Base-by-base conservation (phyloP, 495 filamentous ascomycete species). In the Penicillium malachiteum region DNA sequence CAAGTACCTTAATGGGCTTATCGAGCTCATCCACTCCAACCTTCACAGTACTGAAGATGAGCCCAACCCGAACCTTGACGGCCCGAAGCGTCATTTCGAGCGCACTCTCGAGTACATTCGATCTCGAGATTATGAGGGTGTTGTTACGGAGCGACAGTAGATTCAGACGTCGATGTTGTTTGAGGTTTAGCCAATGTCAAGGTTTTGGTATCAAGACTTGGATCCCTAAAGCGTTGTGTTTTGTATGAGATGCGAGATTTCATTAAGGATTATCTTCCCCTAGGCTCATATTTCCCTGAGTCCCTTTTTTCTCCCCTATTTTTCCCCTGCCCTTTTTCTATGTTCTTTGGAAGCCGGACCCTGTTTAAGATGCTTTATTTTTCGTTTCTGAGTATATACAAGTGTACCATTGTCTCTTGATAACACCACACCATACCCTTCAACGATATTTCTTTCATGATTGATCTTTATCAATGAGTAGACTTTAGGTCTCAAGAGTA, bases 21-120 rank as follows among this genome's bases (percentile, higher is more conserved):
- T 98, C 64, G 94, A 98, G 76, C 84, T 98, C 54, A 97, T 98
- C 58, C 92, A 98, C 71, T 95, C 90, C 11, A 97, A 97, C 66
- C 81, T 97, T 17, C 86, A 87, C 58, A 92, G 87, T 54, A 90
- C 88, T 63, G 87, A 94, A 60, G 72, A 73, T 5, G 75, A 77
- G 40, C 67, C 71, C 7, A 92, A 92, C 64, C 85, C 87, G 10
- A 83, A 86, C 4, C 81, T 96, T 14, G 95, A 97, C 59, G 87
- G 82, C 34, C 95, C 95, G 33, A 87, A 84, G 70, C 86, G 87
- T 60, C 95, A 98, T 72, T 98, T 98, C 75, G 80, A 93, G 71
- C 85, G 94, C 48, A 97, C 93, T 3, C 75, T 98, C 57, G 93
- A 96, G 33, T 96, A 96, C 67, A 97, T 98, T 57, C 82, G 82